phyloP scores from a whole-genome alignment of 768 basidiomycete genomes.

The Coprinopsis strossmayeri region DNA sequence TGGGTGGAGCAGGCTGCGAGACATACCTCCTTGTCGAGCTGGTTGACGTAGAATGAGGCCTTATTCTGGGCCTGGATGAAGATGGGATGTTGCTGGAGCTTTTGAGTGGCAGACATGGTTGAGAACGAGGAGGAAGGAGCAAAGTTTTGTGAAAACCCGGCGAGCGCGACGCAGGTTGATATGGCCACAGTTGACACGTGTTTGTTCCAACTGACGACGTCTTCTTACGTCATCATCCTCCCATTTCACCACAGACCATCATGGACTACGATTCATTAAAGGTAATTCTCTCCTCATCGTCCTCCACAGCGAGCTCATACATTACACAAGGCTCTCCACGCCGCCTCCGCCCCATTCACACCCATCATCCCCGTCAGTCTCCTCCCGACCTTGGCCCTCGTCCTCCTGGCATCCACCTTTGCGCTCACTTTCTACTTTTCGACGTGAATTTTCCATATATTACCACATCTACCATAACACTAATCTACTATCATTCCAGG shows the following conservation, averaged over 20 bases:
- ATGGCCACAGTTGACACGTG: conserved; percentile 46
- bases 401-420: conserved; percentile 72
- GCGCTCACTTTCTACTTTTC: conserved; percentile 88
- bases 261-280: conserved; percentile 47
- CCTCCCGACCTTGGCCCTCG: conserved; percentile 69
- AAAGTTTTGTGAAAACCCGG: conserved; percentile 10
- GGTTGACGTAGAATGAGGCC: conserved; percentile 72
- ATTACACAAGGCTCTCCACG: conserved; percentile 48
- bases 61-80: conserved; percentile 80
- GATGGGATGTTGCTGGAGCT: conserved; percentile 83
- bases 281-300: conserved; percentile 26
- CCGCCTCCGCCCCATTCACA: conserved; percentile 58
- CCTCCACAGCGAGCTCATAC: conserved; percentile 5
- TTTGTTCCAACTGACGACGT: conserved; percentile 46
- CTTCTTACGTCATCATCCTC: conserved; percentile 10
- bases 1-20: not conserved
- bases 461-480: conserved; percentile 5
- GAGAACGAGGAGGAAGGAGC: conserved; percentile 17
- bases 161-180: conserved; percentile 27
- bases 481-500: conserved; percentile 32
- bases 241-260: conserved; percentile 32
- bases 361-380: conserved; percentile 62
- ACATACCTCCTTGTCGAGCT: conserved; percentile 95
- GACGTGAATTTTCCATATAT: conserved; percentile 44
- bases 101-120: conserved; percentile 73